Conservation (phyloP, 768 basidiomycete species). For the Mycena epipterygia region DNA sequence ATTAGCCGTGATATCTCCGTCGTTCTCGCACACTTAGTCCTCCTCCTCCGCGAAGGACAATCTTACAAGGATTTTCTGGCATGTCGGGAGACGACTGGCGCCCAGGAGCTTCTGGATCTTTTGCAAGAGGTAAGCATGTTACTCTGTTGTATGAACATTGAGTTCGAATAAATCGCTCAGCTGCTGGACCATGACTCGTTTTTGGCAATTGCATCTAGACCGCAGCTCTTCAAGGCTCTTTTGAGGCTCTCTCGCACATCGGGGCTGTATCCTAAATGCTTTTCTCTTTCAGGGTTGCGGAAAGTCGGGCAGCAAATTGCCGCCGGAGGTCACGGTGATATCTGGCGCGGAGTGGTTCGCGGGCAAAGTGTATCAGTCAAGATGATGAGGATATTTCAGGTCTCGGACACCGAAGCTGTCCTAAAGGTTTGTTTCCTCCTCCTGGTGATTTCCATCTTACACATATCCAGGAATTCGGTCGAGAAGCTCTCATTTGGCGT, state of each 20-base stretch:
- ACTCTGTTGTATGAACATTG: too few relatives aligned
- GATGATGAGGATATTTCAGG: not conserved
- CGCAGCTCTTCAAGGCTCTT: not conserved
- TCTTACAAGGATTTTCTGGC: too few relatives aligned
- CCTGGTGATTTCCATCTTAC: too few relatives aligned
- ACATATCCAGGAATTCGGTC: too few relatives aligned
- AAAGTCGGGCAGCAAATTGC: not conserved
- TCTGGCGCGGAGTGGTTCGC: not conserved
- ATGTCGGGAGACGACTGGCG: too few relatives aligned
- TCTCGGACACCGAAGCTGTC: not conserved
- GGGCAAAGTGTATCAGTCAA: not conserved
- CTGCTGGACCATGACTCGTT: not conserved
- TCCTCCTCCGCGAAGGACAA: too few relatives aligned
- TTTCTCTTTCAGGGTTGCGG: not conserved
- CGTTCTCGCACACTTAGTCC: too few relatives aligned
- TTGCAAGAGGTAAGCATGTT: too few relatives aligned
- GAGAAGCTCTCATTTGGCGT: too few relatives aligned
- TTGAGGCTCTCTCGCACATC: not conserved
- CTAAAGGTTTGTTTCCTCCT: not conserved
- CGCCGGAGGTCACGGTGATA: not conserved
- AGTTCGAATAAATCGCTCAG: not conserved
- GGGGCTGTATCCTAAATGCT: not conserved
- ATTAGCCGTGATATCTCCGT: too few relatives aligned
- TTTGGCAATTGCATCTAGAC: too few relatives aligned
- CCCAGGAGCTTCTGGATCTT: too few relatives aligned